Percentiles rank a stretch among this genome's conserved stretches.
Conservation (phyloP, 2,329 filamentous ascomycete species). For the Pyrenochaeta sp. region DNA sequence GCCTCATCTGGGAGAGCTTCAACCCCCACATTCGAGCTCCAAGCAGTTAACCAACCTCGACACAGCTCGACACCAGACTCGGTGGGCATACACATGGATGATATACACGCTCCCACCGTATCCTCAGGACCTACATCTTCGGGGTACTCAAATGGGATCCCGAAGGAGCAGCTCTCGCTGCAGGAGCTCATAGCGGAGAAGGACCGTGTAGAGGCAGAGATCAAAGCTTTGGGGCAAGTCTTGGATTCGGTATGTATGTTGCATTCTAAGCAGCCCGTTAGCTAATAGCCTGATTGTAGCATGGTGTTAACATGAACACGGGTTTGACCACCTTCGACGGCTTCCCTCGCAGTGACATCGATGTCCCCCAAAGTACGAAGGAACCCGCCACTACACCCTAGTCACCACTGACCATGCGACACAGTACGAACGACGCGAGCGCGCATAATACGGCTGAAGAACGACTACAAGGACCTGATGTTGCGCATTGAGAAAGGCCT, state of each 20-base stretch:
- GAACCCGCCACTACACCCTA: constrained; percentile 2
- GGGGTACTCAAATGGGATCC: constrained; percentile 67
- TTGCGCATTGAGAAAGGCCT: constrained; percentile 80
- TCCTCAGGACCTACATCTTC: constrained; percentile 77
- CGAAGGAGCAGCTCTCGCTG: constrained; percentile 72
- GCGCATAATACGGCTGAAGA: constrained; percentile 86
- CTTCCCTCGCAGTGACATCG: constrained; percentile 90
- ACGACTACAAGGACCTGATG: constrained; percentile 95
- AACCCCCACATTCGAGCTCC: constrained; percentile 4
- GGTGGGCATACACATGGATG: constrained; percentile 70
- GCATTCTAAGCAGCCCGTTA: not conserved
- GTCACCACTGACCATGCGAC: constrained; percentile 23
- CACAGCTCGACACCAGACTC: constrained; percentile 10
- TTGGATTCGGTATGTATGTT: constrained; percentile 77
- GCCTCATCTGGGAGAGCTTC: constrained; percentile 1
- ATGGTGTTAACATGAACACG: constrained; percentile 93
- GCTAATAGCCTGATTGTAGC: constrained; percentile 62
- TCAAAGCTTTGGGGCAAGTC: constrained; percentile 83
- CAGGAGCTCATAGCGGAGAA: constrained; percentile 85
- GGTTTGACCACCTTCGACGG: constrained; percentile 86
- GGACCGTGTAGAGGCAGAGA: constrained; percentile 82
- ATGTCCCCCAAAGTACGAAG: constrained; percentile 85
- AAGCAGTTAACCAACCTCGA: not conserved
- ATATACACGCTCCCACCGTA: constrained; percentile 74
- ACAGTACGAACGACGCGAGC: constrained; percentile 91